These are phyloP conservation scores for Bipolaris gigantea DNA, from an alignment of 2,329 filamentous ascomycete species.

Conservation along the genomic window DNA sequence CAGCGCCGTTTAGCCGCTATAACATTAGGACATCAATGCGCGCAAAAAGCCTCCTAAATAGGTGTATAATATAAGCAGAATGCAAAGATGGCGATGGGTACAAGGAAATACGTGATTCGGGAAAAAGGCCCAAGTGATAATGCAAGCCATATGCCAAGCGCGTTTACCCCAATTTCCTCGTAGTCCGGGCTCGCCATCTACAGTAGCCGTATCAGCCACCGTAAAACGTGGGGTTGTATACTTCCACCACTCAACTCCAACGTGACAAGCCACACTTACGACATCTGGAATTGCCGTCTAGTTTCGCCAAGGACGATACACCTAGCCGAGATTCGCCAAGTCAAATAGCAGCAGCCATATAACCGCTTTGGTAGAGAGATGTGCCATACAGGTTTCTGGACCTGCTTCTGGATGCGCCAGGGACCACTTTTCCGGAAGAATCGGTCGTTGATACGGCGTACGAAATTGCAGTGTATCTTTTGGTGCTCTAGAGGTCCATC, in stretches of 20 bases:
- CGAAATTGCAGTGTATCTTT: background rate
- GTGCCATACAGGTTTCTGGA: constrained; percentile 1
- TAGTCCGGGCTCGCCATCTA: constrained; percentile 17
- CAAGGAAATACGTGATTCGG: background rate
- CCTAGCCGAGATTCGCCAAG: constrained; percentile 12
- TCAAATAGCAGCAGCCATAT: background rate
- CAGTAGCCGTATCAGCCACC: constrained; percentile 13
- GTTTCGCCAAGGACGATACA: constrained; percentile 11
- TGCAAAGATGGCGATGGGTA: background rate
- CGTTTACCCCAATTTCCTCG: constrained; percentile 10
- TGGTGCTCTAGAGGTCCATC: background rate
- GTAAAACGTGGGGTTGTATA: constrained; percentile 21
- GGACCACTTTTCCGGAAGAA: constrained; percentile 19
- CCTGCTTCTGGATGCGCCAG: constrained; percentile 5
- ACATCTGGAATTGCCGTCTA: constrained; percentile 11
- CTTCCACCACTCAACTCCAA: constrained; percentile 26
- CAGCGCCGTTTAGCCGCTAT: too few species aligned
- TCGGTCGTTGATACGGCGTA: background rate
- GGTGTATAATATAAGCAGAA: background rate
- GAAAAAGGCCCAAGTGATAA: too few species aligned
- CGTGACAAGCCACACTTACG: constrained; percentile 11
- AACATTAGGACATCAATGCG: background rate
- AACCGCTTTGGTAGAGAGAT: constrained; percentile 1
- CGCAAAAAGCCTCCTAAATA: background rate
- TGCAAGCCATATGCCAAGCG: background rate